A percentile compares a stretch with the other conserved stretches of the same genome.
phyloP scores from a whole-genome alignment of 2,329 filamentous ascomycete genomes.

The Fragosphaeria purpurea region DNA sequence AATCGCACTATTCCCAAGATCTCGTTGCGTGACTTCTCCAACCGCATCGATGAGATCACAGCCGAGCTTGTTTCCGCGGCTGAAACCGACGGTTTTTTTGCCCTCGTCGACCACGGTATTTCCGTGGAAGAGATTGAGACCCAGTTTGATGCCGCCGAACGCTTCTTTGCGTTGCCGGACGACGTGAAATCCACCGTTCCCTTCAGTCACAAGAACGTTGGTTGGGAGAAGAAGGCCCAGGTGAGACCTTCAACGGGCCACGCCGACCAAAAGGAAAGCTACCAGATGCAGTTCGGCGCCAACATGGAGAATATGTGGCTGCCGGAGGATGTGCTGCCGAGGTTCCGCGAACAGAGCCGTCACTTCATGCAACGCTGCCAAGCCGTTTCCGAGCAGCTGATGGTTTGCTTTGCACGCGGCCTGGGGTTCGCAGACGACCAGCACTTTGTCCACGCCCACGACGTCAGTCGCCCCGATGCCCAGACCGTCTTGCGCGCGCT shows the following conservation, averaged over 20 bases:
- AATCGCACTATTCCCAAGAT: conserved; percentile 38
- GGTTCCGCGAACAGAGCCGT: conserved; percentile 34
- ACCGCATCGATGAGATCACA: conserved; percentile 43
- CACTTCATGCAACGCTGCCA: conserved; percentile 46
- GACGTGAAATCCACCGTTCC: conserved; percentile 40
- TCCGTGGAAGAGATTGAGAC: conserved; percentile 34
- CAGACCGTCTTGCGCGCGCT: conserved; percentile 38
- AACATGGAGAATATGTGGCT: conserved; percentile 45
- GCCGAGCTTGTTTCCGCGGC: conserved; percentile 40
- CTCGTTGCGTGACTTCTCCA: conserved; percentile 42
- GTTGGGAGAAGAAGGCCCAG: conserved; percentile 50
- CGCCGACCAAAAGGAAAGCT: conserved; percentile 49
- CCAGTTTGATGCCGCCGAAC: conserved; percentile 39
- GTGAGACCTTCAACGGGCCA: conserved; percentile 47
- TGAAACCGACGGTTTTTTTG: conserved; percentile 52
- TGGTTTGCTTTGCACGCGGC: conserved; percentile 47
- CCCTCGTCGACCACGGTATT: conserved; percentile 45
- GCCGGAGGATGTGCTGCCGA: conserved; percentile 32
- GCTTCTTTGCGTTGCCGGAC: conserved; percentile 44
- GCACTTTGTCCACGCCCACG: conserved; percentile 45
- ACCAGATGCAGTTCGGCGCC: conserved; percentile 48
- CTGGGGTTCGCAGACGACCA: conserved; percentile 31
- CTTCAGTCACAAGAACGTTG: conserved; percentile 42
- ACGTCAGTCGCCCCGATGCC: conserved; percentile 35
- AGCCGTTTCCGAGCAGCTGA: conserved; percentile 41